Percentiles rank a stretch among this genome's conserved stretches.
Evolutionary conservation across 257 asterid species (phyloP).

Genomic region (Penstemon davidsonii): DNA sequence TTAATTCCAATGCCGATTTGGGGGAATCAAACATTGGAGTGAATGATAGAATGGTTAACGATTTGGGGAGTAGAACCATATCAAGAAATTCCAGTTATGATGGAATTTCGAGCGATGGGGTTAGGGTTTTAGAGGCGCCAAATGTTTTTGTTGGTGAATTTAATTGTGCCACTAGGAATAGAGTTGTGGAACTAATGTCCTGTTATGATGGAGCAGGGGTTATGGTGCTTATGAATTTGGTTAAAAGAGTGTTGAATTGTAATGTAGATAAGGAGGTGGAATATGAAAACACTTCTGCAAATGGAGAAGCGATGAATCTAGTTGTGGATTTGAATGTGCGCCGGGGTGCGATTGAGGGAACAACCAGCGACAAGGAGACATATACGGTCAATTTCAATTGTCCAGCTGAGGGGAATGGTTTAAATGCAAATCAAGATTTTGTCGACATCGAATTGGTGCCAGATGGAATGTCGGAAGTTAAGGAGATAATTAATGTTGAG

Average conservation of each 20-base stretch:
- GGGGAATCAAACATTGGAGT: conserved; percentile 28
- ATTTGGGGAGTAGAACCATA: conserved; percentile 39
- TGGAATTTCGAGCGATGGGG: conserved; percentile 37
- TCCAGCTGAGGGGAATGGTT: conserved; percentile 22
- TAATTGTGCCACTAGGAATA: conserved; percentile 6
- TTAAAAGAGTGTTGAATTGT: conserved; percentile 47
- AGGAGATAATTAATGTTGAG: conserved; percentile 7
- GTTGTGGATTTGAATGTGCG: conserved; percentile 27
- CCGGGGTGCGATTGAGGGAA: not conserved
- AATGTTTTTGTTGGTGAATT: conserved; percentile 31
- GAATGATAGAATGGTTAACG: conserved; percentile 27
- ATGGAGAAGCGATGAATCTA: conserved; percentile 9
- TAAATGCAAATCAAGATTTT: conserved; percentile 22
- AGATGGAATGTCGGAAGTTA: not conserved
- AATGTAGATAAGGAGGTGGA: conserved; percentile 39
- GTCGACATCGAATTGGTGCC: conserved; percentile 27
- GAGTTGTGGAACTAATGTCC: conserved; percentile 28
- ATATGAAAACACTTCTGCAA: conserved; percentile 19
- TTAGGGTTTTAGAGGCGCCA: conserved; percentile 46
- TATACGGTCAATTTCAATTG: conserved; percentile 14
- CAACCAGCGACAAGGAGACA: not conserved
- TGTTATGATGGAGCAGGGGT: conserved; percentile 28
- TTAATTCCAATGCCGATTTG: conserved; percentile 25
- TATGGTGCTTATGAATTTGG: conserved; percentile 48
- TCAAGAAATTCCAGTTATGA: conserved; percentile 29